Base-by-base conservation (phyloP, 2,329 filamentous ascomycete genomes). In the Paecilomyces fulvus region DNA sequence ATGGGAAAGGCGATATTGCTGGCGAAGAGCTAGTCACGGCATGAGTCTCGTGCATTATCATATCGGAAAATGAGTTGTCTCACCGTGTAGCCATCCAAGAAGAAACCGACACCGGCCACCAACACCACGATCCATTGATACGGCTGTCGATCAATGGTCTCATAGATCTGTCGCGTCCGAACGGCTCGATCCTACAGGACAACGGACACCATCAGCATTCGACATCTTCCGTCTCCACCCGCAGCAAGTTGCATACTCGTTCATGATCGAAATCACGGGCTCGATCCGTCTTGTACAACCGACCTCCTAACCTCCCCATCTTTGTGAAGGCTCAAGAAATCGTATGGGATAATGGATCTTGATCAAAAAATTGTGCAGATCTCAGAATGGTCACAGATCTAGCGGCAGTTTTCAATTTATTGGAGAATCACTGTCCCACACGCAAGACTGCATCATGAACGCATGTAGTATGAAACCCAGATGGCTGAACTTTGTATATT, bases 1-100 rank as follows among this genome's bases (percentile, higher is more conserved):
- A 78, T 77, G 0, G 78, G 78, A 4, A 79, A 64, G n/a, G 78
- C 74, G 58, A 79, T 74, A 49, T 80, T 80, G 58, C 73, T 77
- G 14, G 77, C 76, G 62, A 80, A 80, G 10, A 80, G 66, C 67
- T 75, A 59, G 51, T 57, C 58, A 33, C 23, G 31, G 14, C 51
- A 49, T 54, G 23, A 37, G 23, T 51, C 14, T 28, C n/a, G 25
- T 28, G 25, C 20, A 9, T 51, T 31, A 0, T 14, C 20, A 9
- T 23, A 11, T 49, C 49, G 3, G n/a, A 12, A 56, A 28, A 20
- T 6, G 7, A 46, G 48, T 25, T 23, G 10, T 48, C 64, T 57
- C 33, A 72, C 69, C 4, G 74, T 75, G 51, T 76, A 77, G 49
- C 73, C 73, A 67, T 79, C 77, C 3, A 78, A 75, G 56, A 79